Base-by-base conservation (phyloP, 1,284 basidiomycete genomes). In the Cutaneotrichosporon arboriforme region DNA sequence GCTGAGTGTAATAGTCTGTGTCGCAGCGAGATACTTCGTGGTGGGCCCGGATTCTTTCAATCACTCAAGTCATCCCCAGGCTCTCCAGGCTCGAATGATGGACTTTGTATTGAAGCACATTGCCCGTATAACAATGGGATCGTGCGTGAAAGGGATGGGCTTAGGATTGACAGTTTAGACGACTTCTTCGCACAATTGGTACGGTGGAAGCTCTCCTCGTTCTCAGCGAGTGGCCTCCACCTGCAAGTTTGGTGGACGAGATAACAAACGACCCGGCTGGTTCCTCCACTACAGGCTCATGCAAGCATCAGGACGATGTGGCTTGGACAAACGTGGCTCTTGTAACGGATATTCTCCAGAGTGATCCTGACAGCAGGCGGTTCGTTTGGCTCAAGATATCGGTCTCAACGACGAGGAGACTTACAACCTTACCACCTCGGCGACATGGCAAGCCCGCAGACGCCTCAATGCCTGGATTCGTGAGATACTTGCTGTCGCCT, bases 161-260 rank as follows among this genome's bases (percentile, higher is more conserved):
- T n/a, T n/a, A n/a, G n/a, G n/a, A n/a, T n/a, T n/a, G n/a, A n/a
- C n/a, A n/a, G n/a, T n/a, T n/a, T n/a, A n/a, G n/a, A n/a, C n/a
- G n/a, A n/a, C n/a, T n/a, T n/a, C n/a, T 54, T 9, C 51, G 61
- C 1, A 60, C 61, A 0, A 60, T 62, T 10, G 61, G 61, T 3
- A 63, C 61, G 1, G 61, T 63, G 15, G 61, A 63, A 44, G 61
- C 61, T 2, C 34, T 63, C 13, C 52, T 63, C 7, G 52, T 63
- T 9, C 51, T 63, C 7, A 57, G 54, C 45, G 61, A 63, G 50
- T 63, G 59, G 58, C 58, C 61, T 0, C 61, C 61, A 4, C 50
- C 54, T 3, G 50, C 58, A 0, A 43, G 46, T 22, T 45, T 60
- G 17, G 35, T 60, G 2, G 46, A 55, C 13, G 60, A 62, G 38